Evolutionary conservation across 2,329 filamentous ascomycete genomes (phyloP).

Genomic region (Diaporthe helianthi): DNA sequence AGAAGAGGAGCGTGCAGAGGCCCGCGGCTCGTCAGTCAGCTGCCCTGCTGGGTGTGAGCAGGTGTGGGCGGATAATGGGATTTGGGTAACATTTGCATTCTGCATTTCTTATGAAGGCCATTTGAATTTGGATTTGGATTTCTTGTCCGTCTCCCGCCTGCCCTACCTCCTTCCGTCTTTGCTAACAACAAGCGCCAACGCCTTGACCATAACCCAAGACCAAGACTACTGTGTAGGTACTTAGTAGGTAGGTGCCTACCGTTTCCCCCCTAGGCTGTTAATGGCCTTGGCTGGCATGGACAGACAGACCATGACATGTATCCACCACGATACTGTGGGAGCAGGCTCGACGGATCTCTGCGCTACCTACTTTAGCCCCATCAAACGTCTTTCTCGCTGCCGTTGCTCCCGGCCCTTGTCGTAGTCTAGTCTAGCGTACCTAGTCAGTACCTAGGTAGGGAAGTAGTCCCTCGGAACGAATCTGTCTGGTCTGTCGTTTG

Average conservation of each 20-base stretch:
- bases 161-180: not conserved
- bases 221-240: too few relatives aligned
- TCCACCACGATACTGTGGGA: too few relatives aligned
- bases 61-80: not conserved
- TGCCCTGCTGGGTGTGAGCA: not conserved
- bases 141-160: conserved; percentile 4
- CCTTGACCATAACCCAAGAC: not conserved
- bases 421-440: not conserved
- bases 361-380: conserved; percentile 21
- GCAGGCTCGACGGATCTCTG: conserved; percentile 4
- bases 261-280: too few relatives aligned
- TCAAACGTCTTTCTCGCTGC: conserved; percentile 21
- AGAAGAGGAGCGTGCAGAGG: not conserved
- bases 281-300: not conserved
- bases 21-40: not conserved
- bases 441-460: too few relatives aligned
- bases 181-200: conserved; percentile 4
- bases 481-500: not conserved
- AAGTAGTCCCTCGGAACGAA: not conserved
- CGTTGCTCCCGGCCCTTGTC: conserved; percentile 9
- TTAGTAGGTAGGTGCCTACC: too few relatives aligned
- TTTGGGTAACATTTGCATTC: not conserved
- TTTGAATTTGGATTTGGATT: not conserved
- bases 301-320: not conserved
- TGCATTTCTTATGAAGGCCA: not conserved